phyloP scores from a whole-genome alignment of 148 eudicot species.

The Camellia sinensis region DNA sequence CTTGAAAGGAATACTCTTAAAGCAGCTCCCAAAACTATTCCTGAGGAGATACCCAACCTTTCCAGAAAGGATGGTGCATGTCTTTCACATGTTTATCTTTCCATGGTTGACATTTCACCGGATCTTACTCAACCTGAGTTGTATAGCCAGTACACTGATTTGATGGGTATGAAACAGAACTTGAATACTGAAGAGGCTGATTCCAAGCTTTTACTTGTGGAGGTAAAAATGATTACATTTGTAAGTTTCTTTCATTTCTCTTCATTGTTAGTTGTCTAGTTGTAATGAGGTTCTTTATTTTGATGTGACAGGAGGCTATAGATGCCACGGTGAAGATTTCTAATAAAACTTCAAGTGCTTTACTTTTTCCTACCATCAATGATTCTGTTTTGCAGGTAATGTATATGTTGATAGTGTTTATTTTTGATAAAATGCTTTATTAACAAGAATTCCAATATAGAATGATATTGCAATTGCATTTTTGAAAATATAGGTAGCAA shows the following conservation, averaged over 20 bases:
- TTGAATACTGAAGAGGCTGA: constrained; percentile 35
- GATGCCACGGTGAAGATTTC: constrained; percentile 20
- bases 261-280: neutral
- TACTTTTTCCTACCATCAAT: constrained; percentile 43
- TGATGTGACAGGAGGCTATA: constrained; percentile 29
- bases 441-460: neutral
- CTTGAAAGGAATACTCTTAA: constrained; percentile 31
- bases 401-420: neutral
- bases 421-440: neutral
- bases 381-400: constrained; percentile 74
- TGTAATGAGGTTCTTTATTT: neutral
- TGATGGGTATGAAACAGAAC: constrained; percentile 45
- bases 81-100: constrained; percentile 53
- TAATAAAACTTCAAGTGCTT: constrained; percentile 27
- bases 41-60: constrained; percentile 41
- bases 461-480: neutral
- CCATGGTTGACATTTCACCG: constrained; percentile 70
- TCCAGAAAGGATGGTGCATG: constrained; percentile 37
- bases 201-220: constrained; percentile 35
- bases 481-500: neutral
- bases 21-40: constrained; percentile 32
- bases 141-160: constrained; percentile 50
- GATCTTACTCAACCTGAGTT: constrained; percentile 71
- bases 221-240: constrained; percentile 42
- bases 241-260: neutral